Evolutionary conservation across 2,329 filamentous ascomycete genomes (phyloP).

Genomic region (Drechmeria coniospora): DNA sequence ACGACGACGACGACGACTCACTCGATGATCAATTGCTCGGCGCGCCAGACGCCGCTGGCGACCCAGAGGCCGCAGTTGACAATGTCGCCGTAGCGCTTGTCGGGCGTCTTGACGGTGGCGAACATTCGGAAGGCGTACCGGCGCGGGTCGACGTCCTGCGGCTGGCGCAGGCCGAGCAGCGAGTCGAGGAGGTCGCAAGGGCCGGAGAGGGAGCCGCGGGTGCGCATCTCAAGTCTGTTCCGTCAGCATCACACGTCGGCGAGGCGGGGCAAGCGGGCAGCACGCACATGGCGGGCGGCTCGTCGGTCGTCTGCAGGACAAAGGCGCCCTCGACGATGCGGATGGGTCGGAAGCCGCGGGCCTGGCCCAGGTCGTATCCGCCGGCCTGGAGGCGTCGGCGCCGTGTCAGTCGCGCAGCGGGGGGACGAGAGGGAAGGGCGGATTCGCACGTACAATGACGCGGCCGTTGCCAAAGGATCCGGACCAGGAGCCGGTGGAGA

Average conservation of each 20-base stretch:
- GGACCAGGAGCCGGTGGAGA: constrained; percentile 30
- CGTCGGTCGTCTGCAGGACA: constrained; percentile 31
- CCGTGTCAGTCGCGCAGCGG: not conserved
- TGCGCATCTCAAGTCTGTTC: constrained; percentile 26
- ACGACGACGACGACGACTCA: constrained; percentile 11
- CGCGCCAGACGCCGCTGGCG: constrained; percentile 30
- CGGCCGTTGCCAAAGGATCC: constrained; percentile 32
- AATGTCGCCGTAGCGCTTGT: constrained; percentile 31
- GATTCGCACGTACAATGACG: constrained; percentile 29
- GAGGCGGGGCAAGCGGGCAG: not conserved
- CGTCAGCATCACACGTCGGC: not conserved
- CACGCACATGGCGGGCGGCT: constrained; percentile 27
- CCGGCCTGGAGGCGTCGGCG: constrained; percentile 17
- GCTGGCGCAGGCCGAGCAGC: constrained; percentile 20
- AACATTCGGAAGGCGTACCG: constrained; percentile 34
- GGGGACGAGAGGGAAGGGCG: not conserved
- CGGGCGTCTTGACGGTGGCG: constrained; percentile 32
- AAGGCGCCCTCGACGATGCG: constrained; percentile 32
- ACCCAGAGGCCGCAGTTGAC: constrained; percentile 35
- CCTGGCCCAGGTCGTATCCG: constrained; percentile 26
- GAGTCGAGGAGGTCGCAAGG: constrained; percentile 26
- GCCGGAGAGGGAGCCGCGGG: constrained; percentile 30
- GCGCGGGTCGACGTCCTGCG: constrained; percentile 24
- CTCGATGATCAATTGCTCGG: constrained; percentile 30
- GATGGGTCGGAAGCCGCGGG: constrained; percentile 23